These are phyloP conservation scores for Phytophthora constricta DNA, from an alignment of 352 stramenopile genomes.

Conservation along the genomic window DNA sequence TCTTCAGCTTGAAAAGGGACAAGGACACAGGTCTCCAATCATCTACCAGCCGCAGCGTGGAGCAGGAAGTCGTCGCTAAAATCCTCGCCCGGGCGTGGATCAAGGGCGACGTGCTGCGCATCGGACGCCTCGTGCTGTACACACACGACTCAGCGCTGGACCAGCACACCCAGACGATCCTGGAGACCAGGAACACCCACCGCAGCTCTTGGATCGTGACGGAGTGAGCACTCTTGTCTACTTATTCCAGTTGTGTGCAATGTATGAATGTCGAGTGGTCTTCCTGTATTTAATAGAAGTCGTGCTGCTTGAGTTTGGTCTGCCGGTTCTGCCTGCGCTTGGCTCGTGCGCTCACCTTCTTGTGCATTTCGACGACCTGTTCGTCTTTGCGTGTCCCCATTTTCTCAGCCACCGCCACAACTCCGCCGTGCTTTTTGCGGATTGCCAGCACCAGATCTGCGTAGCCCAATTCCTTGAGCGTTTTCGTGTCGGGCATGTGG, in stretches of 20 bases:
- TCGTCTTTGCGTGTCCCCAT: conserved; percentile 50
- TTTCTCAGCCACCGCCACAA: conserved; percentile 65
- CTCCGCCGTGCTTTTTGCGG: conserved; percentile 84
- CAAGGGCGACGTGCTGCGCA: conserved; percentile 45
- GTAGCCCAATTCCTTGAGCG: conserved; percentile 75
- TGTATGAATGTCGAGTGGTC: conserved; percentile 8
- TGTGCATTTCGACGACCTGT: conserved; percentile 64
- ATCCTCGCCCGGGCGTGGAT: conserved; percentile 33
- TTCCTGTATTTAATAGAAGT: conserved; percentile 63
- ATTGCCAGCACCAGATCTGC: conserved; percentile 70
- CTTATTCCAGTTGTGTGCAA: conserved; percentile 8
- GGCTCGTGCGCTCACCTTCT: conserved; percentile 66
- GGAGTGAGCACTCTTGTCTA: conserved; percentile 11
- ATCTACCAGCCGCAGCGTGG: conserved; percentile 17
- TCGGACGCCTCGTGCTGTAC: conserved; percentile 46
- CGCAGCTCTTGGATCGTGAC: conserved; percentile 32
- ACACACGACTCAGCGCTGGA: conserved; percentile 30
- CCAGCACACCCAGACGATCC: conserved; percentile 12
- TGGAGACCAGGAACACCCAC: conserved; percentile 10
- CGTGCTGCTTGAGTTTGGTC: conserved; percentile 59
- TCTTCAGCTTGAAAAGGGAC: conserved; percentile 43
- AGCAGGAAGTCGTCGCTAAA: conserved; percentile 39
- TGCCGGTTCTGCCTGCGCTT: conserved; percentile 72
- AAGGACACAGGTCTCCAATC: conserved; percentile 32
- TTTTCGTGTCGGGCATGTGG: conserved; percentile 67